Percentiles rank a stretch among this genome's conserved stretches.
phyloP scores from a whole-genome alignment of 768 basidiomycete species.

The Boletus fagicola region DNA sequence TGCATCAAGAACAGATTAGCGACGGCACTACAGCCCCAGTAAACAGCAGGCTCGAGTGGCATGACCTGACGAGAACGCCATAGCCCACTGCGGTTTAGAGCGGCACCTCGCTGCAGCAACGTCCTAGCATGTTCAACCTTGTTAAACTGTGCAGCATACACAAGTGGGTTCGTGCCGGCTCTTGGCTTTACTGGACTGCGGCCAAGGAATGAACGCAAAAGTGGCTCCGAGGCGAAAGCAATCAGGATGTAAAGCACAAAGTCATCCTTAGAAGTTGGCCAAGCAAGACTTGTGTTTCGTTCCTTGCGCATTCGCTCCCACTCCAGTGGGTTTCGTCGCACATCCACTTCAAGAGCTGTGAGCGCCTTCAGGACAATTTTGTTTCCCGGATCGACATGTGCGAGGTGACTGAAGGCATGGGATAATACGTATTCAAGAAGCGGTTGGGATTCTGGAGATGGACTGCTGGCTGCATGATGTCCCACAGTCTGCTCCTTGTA shows the following conservation, averaged over 20 bases:
- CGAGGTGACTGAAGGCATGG: background rate
- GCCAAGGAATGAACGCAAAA: background rate
- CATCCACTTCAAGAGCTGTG: background rate
- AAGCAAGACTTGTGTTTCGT: background rate
- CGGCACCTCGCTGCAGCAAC: background rate
- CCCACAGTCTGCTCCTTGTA: background rate
- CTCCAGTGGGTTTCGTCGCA: background rate
- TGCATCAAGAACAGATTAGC: background rate
- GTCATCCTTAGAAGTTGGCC: background rate
- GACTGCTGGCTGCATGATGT: background rate
- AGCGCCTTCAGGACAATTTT: background rate
- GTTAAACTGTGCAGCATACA: background rate
- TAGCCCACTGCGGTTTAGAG: background rate
- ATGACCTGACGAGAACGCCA: background rate
- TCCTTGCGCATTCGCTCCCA: background rate
- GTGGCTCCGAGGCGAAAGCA: background rate
- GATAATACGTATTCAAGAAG: background rate
- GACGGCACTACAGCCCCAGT: background rate
- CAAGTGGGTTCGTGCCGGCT: background rate
- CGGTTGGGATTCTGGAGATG: background rate
- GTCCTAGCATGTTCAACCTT: background rate
- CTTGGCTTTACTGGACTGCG: background rate
- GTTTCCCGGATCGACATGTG: background rate
- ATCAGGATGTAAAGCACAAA: no score
- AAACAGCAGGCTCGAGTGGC: background rate